Evolutionary conservation across 2,329 filamentous ascomycete genomes (phyloP), one percentile per base, ranked within the genome.

Genomic region (Endocalyx cinctus): DNA sequence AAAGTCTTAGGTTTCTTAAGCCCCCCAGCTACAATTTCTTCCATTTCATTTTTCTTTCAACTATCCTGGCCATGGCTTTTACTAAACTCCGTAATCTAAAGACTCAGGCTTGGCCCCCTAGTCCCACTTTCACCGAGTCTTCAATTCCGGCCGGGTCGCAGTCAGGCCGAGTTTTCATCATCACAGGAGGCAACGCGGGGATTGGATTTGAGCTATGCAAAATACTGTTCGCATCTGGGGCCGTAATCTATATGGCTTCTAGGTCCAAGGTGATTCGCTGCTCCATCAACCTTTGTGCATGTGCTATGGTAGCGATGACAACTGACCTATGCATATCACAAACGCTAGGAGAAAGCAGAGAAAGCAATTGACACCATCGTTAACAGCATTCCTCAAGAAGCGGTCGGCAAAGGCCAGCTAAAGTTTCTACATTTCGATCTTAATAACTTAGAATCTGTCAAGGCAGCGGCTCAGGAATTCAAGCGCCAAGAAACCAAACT

Each of bases 281-380:
- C n/a, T n/a, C n/a, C n/a, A n/a, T n/a, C n/a, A n/a, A n/a, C n/a
- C n/a, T n/a, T n/a, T n/a, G n/a, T n/a, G n/a, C n/a, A n/a, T n/a
- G n/a, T n/a, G n/a, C n/a, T n/a, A n/a, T n/a, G n/a, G n/a, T n/a
- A n/a, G n/a, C n/a, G n/a, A n/a, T n/a, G n/a, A n/a, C n/a, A n/a
- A n/a, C n/a, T n/a, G n/a, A n/a, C n/a, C n/a, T n/a, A n/a, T n/a
- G n/a, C n/a, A n/a, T n/a, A n/a, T n/a, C n/a, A n/a, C n/a, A n/a
- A n/a, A n/a, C n/a, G n/a, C n/a, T n/a, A 60, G 44, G 45, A 48
- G 17, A 57, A 54, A 29, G 52, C 52, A 13, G 38, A 42, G 6
- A 45, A 41, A 12, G 57, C 57, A 7, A 66, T 66, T 11, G 34
- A 49, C 17, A 35, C 47, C 3, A 59, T 61, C 26, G 45, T 36